These are phyloP conservation scores for Candida endomychidarum DNA, from an alignment of 805 yeast genomes.

Conservation along the genomic window DNA sequence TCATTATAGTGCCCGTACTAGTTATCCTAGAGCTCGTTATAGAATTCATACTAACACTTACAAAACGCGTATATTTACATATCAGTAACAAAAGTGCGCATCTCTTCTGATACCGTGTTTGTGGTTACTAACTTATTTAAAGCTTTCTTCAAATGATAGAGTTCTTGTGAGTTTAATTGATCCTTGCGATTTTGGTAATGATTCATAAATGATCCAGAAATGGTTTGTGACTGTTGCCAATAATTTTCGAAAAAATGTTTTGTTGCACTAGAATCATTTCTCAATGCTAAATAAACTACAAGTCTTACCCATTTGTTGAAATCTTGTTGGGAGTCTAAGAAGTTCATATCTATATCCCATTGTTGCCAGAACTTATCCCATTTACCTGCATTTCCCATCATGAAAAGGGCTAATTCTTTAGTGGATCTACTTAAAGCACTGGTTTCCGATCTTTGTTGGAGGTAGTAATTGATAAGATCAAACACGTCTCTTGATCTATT, in stretches of 20 bases:
- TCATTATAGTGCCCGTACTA: no score
- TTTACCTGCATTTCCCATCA: constrained; percentile 38
- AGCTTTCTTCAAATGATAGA: constrained; percentile 6
- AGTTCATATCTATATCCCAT: constrained; percentile 29
- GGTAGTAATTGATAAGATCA: constrained; percentile 24
- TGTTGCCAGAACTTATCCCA: constrained; percentile 41
- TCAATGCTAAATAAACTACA: constrained; percentile 30
- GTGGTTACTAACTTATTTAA: not conserved
- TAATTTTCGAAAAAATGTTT: constrained; percentile 28
- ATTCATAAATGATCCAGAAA: constrained; percentile 23
- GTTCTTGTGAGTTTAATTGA: constrained; percentile 8
- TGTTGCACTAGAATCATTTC: constrained; percentile 25
- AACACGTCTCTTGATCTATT: constrained; percentile 32
- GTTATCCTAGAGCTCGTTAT: no score
- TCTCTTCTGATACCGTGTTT: constrained; percentile 3
- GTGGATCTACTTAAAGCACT: constrained; percentile 19
- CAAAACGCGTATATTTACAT: constrained; percentile 13
- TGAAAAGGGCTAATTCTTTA: constrained; percentile 33
- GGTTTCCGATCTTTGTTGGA: constrained; percentile 13
- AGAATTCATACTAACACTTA: no score
- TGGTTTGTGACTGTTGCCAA: constrained; percentile 26
- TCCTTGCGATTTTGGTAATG: constrained; percentile 1
- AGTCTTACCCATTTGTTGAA: constrained; percentile 32
- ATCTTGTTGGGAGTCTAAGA: constrained; percentile 8
- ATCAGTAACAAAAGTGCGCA: constrained; percentile 10